Evolutionary conservation across 805 yeast species (phyloP).

Genomic region (Blastobotrys robertii): DNA sequence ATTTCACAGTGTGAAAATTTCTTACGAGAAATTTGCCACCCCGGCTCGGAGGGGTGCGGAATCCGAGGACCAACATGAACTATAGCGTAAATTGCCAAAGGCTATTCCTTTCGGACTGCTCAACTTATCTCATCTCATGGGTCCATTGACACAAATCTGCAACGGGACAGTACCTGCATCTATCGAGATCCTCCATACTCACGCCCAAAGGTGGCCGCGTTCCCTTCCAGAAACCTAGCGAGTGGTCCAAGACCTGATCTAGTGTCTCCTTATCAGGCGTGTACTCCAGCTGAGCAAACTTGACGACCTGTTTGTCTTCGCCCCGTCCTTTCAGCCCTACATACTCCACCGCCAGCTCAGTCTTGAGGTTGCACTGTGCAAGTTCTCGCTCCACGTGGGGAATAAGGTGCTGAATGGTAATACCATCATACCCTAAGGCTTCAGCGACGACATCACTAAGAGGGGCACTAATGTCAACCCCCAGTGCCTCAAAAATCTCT

Average conservation of each 20-base stretch:
- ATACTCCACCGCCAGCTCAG: conserved; percentile 11
- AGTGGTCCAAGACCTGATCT: conserved; percentile 10
- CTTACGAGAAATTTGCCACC: no score
- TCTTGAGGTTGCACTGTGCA: conserved; percentile 2
- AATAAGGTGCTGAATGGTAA: background rate
- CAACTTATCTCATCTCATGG: no score
- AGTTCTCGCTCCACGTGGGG: background rate
- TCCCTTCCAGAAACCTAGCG: conserved; percentile 19
- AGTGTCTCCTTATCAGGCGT: conserved; percentile 9
- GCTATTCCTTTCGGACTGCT: no score
- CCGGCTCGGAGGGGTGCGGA: no score
- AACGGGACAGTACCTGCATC: conserved; percentile 14
- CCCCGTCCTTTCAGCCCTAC: conserved; percentile 1
- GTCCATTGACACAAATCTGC: background rate
- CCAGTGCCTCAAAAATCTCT: conserved; percentile 4
- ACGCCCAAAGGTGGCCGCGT: conserved; percentile 17
- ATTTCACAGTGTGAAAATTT: no score
- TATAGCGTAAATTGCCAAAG: no score
- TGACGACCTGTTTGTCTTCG: conserved; percentile 1
- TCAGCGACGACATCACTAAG: background rate
- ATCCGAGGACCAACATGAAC: no score
- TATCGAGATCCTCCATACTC: conserved; percentile 8
- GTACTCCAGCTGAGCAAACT: conserved; percentile 11
- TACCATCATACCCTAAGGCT: background rate
- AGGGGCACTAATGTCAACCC: conserved; percentile 6